Percentiles rank a stretch among this genome's conserved stretches.
Evolutionary conservation across 2,329 filamentous ascomycete genomes (phyloP).

Genomic region (Pseudocercospora ulei): DNA sequence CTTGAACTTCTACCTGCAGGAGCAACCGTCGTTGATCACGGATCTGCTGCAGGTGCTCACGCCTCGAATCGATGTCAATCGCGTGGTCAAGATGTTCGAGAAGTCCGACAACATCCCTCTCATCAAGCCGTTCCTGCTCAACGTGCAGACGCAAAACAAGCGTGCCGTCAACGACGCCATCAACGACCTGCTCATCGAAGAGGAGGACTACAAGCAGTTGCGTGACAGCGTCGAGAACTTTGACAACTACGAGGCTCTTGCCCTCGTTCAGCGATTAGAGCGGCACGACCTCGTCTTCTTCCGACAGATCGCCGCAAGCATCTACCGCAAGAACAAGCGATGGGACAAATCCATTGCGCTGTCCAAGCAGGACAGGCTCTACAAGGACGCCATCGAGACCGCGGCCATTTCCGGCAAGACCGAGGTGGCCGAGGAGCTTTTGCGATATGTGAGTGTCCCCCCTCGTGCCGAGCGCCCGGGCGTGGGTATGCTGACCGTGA

Average conservation of each 20-base stretch:
- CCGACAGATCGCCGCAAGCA: slow-evolving; percentile 93
- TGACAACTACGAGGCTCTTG: slow-evolving; percentile 96
- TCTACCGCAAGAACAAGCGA: slow-evolving; percentile 99
- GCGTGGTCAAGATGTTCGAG: slow-evolving; percentile 98
- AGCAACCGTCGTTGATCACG: slow-evolving; percentile 91
- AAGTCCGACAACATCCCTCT: slow-evolving; percentile 96
- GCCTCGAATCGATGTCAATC: slow-evolving; percentile 92
- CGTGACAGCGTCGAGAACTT: slow-evolving; percentile 97
- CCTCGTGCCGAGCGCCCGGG: background rate
- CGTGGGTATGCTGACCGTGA: slow-evolving; percentile 31
- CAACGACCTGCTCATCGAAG: slow-evolving; percentile 93
- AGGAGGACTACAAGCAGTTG: slow-evolving; percentile 98
- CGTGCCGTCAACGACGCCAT: slow-evolving; percentile 95
- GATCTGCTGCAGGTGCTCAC: slow-evolving; percentile 87
- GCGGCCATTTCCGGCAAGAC: slow-evolving; percentile 81
- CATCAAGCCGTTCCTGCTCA: slow-evolving; percentile 97
- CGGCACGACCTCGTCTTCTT: slow-evolving; percentile 98
- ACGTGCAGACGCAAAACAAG: slow-evolving; percentile 96
- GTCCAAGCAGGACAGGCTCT: slow-evolving; percentile 98
- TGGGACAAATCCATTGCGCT: slow-evolving; percentile 98
- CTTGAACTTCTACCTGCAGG: slow-evolving; percentile 92
- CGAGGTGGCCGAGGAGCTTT: slow-evolving; percentile 87
- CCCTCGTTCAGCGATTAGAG: slow-evolving; percentile 83
- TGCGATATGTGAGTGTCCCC: slow-evolving; percentile 82
- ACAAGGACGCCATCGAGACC: slow-evolving; percentile 98